These are phyloP conservation scores for Diutina ranongensis DNA, from an alignment of 1,139 yeast genomes.

Conservation along the genomic window DNA sequence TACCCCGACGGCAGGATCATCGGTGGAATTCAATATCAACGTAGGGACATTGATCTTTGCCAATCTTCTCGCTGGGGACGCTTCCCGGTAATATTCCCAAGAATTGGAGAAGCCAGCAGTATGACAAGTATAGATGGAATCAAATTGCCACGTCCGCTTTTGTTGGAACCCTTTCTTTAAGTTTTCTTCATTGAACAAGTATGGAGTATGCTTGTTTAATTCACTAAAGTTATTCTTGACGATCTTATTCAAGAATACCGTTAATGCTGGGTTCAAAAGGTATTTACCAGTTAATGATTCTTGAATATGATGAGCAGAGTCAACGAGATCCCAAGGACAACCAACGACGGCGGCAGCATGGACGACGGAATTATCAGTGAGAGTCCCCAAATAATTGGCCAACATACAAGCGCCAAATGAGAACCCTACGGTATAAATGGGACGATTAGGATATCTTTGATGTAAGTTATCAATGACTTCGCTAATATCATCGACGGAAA, in stretches of 20 bases:
- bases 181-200: slow-evolving; percentile 21
- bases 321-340: slow-evolving; percentile 58
- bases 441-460: slow-evolving; percentile 53
- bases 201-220: slow-evolving; percentile 28
- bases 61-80: slow-evolving; percentile 51
- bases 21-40: slow-evolving; percentile 56
- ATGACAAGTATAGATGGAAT: slow-evolving; percentile 59
- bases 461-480: slow-evolving; percentile 45
- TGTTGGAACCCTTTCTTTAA: slow-evolving; percentile 21
- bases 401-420: slow-evolving; percentile 82
- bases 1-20: slow-evolving; percentile 74
- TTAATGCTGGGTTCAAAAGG: slow-evolving; percentile 56
- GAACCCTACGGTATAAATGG: slow-evolving; percentile 68
- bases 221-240: slow-evolving; percentile 50
- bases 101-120: slow-evolving; percentile 64
- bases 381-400: slow-evolving; percentile 69
- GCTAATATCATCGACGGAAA: slow-evolving; percentile 63
- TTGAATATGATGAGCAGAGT: slow-evolving; percentile 40
- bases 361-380: slow-evolving; percentile 38
- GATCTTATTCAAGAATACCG: slow-evolving; percentile 51
- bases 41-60: slow-evolving; percentile 52
- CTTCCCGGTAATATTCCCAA: slow-evolving; percentile 59
- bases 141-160: slow-evolving; percentile 44
- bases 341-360: slow-evolving; percentile 53
- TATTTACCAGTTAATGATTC: slow-evolving; percentile 47